Evolutionary conservation across 768 basidiomycete genomes (phyloP).

Genomic region (Pleurotus citrinopileatus): DNA sequence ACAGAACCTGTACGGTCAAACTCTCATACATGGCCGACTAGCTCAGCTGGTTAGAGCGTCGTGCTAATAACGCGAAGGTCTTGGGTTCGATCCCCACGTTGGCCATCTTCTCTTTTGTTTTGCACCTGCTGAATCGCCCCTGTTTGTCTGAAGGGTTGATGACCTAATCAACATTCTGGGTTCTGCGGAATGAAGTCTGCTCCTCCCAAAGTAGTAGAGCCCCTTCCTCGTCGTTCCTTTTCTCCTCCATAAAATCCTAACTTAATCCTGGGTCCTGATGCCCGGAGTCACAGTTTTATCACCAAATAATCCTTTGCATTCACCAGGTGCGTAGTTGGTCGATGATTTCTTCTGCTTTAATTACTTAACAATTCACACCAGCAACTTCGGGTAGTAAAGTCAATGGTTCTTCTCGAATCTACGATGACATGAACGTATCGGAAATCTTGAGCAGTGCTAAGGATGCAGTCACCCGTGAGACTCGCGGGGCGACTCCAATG

Average conservation of each 20-base stretch:
- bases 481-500: constrained; percentile 56
- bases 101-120: constrained; percentile 28
- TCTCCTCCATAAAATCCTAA: not conserved
- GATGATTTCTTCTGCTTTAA: not conserved
- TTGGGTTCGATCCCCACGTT: constrained; percentile 67
- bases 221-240: not conserved
- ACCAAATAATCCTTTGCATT: constrained; percentile 10
- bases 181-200: not conserved
- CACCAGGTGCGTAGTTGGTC: constrained; percentile 9
- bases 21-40: constrained; percentile 58
- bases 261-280: constrained; percentile 13
- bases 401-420: constrained; percentile 17
- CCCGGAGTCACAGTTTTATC: constrained; percentile 16
- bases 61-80: constrained; percentile 77
- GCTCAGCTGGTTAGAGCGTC: constrained; percentile 87
- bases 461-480: constrained; percentile 45
- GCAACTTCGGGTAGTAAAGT: constrained; percentile 3
- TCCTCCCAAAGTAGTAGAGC: not conserved
- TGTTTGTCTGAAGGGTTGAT: not conserved
- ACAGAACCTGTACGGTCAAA: no score
- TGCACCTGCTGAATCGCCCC: not conserved
- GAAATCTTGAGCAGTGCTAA: constrained; percentile 45
- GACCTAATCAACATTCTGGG: not conserved
- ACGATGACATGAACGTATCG: constrained; percentile 34
- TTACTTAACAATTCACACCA: not conserved